These are phyloP conservation scores for Excoecaria agallocha DNA, from an alignment of 345 rosid genomes.

Conservation along the genomic window DNA sequence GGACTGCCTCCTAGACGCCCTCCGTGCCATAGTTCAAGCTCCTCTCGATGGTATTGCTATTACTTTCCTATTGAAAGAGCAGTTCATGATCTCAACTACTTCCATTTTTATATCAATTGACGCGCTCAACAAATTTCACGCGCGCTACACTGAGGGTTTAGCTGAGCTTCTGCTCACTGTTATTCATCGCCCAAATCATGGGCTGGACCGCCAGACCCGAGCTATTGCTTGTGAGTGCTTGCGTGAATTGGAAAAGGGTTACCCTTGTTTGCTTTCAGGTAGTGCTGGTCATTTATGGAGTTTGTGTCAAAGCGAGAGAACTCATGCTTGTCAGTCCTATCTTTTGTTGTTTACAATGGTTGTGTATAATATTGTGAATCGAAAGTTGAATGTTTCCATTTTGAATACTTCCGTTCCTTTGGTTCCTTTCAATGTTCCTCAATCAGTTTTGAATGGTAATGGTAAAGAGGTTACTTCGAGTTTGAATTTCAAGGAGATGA, in stretches of 20 bases:
- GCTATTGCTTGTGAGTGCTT: slow-evolving; percentile 84
- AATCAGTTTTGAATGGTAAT: slow-evolving; percentile 29
- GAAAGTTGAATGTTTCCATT: slow-evolving; percentile 59
- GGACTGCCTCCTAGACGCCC: slow-evolving; percentile 62
- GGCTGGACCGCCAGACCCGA: slow-evolving; percentile 76
- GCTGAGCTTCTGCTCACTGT: slow-evolving; percentile 69
- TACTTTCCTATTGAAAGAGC: slow-evolving; percentile 69
- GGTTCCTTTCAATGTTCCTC: slow-evolving; percentile 78
- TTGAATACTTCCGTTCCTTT: slow-evolving; percentile 68
- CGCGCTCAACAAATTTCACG: slow-evolving; percentile 33
- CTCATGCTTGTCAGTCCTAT: slow-evolving; percentile 83
- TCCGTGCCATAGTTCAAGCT: slow-evolving; percentile 62
- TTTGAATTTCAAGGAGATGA: slow-evolving; percentile 82
- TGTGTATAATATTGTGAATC: slow-evolving; percentile 52
- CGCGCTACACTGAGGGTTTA: slow-evolving; percentile 43
- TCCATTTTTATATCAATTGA: slow-evolving; percentile 64
- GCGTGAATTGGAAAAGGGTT: slow-evolving; percentile 71
- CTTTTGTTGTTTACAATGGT: slow-evolving; percentile 65
- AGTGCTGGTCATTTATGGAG: slow-evolving; percentile 81
- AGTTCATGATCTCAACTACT: slow-evolving; percentile 71
- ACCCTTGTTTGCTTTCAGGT: slow-evolving; percentile 75
- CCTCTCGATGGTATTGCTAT: slow-evolving; percentile 52
- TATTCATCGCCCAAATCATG: slow-evolving; percentile 84
- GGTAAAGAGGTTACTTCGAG: slow-evolving; percentile 34
- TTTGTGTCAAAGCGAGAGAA: slow-evolving; percentile 84